phyloP scores from a whole-genome alignment of 805 yeast genomes.

The Barnettozyma vustinii region DNA sequence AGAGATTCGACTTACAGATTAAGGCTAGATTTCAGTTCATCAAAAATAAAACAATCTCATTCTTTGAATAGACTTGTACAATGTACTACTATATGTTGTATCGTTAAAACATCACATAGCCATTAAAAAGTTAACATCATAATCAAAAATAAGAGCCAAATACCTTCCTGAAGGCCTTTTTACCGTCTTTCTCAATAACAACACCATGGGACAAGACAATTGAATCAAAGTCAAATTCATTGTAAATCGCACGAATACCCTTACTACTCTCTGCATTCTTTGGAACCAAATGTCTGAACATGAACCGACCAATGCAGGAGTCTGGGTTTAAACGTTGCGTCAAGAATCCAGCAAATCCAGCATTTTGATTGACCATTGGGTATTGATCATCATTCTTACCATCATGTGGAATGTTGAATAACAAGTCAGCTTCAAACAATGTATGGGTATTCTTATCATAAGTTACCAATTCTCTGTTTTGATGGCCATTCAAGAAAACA shows the following conservation, averaged over 20 bases:
- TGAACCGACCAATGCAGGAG: conserved; percentile 30
- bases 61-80: too few species aligned
- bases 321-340: conserved; percentile 39
- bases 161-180: conserved; percentile 21
- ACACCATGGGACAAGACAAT: conserved; percentile 59
- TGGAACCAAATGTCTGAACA: conserved; percentile 27
- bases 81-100: too few species aligned
- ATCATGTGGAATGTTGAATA: conserved; percentile 49
- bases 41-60: background rate
- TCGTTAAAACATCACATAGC: too few species aligned
- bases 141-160: conserved; percentile 13
- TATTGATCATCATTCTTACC: conserved; percentile 49
- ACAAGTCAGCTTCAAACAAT: conserved; percentile 53
- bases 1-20: background rate
- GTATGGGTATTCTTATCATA: conserved; percentile 43
- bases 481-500: conserved; percentile 50
- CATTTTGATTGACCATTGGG: conserved; percentile 35
- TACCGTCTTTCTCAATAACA: conserved; percentile 39
- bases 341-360: conserved; percentile 37
- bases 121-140: too few species aligned
- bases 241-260: conserved; percentile 17
- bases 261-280: conserved; percentile 9
- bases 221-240: conserved; percentile 41
- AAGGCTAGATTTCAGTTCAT: background rate
- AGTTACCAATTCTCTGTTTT: conserved; percentile 52